Conservation (phyloP, 768 basidiomycete species). For the Tephrocybe sp. region DNA sequence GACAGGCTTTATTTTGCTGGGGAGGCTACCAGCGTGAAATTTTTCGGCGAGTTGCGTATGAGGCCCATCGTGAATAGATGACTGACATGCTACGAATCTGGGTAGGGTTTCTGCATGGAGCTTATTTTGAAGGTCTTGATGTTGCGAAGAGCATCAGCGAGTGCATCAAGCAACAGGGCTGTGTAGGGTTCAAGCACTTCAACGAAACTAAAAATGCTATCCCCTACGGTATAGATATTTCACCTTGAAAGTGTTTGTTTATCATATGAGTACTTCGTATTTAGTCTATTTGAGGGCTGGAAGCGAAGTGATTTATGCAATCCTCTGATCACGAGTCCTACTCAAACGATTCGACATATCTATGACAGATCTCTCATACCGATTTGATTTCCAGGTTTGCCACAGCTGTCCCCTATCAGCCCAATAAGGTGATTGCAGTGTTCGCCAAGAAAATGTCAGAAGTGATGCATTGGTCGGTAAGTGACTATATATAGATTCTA, state of each 20-base stretch:
- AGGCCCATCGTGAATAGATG: no score
- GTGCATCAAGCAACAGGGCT: constrained; percentile 35
- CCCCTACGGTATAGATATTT: constrained; percentile 21
- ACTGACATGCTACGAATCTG: not conserved
- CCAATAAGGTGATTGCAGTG: no score
- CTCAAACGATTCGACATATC: no score
- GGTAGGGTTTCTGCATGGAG: constrained; percentile 57
- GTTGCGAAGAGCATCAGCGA: constrained; percentile 38
- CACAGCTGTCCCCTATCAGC: no score
- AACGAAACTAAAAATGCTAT: constrained; percentile 23
- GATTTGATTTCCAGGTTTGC: no score
- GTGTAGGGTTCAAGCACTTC: constrained; percentile 24
- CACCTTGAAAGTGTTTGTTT: not conserved
- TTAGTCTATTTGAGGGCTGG: no score
- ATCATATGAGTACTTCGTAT: not conserved
- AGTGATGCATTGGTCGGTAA: no score
- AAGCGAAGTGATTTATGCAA: no score
- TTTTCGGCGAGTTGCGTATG: constrained; percentile 57
- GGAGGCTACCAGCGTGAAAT: constrained; percentile 57
- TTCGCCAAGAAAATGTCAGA: no score
- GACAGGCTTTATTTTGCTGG: constrained; percentile 61
- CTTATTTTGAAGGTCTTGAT: constrained; percentile 53
- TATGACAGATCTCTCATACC: no score
- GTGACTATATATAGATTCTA: not conserved
- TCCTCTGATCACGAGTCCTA: no score